A percentile compares a stretch with the other conserved stretches of the same genome.
Conservation (phyloP, 2,329 filamentous ascomycete genomes). For the Penicillium sp. region DNA sequence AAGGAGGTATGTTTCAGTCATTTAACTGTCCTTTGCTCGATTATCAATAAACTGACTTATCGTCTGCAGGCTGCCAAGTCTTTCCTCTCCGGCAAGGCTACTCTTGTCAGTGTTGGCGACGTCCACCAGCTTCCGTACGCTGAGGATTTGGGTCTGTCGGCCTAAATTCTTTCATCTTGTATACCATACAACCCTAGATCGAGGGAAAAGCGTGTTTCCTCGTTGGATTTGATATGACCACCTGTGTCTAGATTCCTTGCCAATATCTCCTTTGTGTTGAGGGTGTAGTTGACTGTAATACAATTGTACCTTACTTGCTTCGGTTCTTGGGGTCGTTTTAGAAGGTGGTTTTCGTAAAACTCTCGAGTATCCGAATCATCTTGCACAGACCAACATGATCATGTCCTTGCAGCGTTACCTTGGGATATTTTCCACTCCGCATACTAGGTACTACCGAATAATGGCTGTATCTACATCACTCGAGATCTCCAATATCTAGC, state of each 20-base stretch:
- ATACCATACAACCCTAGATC: slow-evolving; percentile 36
- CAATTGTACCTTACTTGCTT: slow-evolving; percentile 35
- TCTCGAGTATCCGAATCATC: no score
- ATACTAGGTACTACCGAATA: no score
- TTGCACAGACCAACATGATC: no score
- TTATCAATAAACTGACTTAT: no score
- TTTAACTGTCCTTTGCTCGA: background rate
- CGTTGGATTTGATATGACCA: slow-evolving; percentile 27
- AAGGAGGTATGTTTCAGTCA: slow-evolving; percentile 62
- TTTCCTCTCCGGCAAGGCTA: slow-evolving; percentile 80
- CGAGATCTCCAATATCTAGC: no score
- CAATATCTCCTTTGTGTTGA: slow-evolving; percentile 34
- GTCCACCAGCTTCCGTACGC: slow-evolving; percentile 86
- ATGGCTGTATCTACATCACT: no score
- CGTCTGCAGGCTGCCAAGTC: slow-evolving; percentile 70
- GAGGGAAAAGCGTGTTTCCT: slow-evolving; percentile 27
- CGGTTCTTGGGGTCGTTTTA: background rate
- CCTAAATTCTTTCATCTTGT: slow-evolving; percentile 56
- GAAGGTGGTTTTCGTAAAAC: no score
- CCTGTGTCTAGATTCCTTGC: slow-evolving; percentile 37
- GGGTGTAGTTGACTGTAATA: slow-evolving; percentile 39
- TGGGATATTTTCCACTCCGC: no score
- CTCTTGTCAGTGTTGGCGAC: slow-evolving; percentile 85
- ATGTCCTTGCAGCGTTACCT: no score
- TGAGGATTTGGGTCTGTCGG: slow-evolving; percentile 86